These are phyloP conservation scores for Rhodotorula toruloides DNA, from an alignment of 768 basidiomycete species.

Conservation along the genomic window DNA sequence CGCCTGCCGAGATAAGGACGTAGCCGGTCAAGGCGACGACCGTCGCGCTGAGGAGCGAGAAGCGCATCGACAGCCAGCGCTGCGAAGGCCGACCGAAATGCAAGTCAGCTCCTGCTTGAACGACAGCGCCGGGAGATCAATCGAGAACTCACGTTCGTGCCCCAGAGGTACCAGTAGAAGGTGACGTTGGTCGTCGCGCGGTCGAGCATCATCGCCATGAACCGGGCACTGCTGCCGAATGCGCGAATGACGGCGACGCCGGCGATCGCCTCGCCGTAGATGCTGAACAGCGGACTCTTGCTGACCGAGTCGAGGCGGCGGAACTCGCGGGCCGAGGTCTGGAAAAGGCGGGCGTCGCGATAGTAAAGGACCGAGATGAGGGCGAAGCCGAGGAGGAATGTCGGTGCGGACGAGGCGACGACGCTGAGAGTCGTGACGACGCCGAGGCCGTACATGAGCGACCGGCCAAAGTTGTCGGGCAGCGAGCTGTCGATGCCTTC, in stretches of 20 bases:
- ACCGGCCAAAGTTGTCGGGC: slow-evolving; percentile 39
- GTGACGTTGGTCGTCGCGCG: slow-evolving; percentile 39
- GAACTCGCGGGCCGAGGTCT: slow-evolving; percentile 48
- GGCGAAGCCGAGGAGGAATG: slow-evolving; percentile 40
- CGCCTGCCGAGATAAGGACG: slow-evolving; percentile 37
- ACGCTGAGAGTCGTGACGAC: slow-evolving; percentile 39
- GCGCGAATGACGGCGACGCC: slow-evolving; percentile 45
- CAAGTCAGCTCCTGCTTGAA: too few relatives aligned
- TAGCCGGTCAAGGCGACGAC: slow-evolving; percentile 37
- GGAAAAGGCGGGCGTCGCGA: slow-evolving; percentile 43
- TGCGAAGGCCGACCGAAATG: slow-evolving; percentile 11
- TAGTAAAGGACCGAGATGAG: slow-evolving; percentile 31
- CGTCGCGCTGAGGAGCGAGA: slow-evolving; percentile 35
- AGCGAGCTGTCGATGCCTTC: slow-evolving; percentile 38
- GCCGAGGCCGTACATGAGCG: slow-evolving; percentile 38
- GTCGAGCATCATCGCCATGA: slow-evolving; percentile 38
- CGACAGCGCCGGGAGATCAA: neutral
- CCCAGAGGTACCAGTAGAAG: slow-evolving; percentile 41
- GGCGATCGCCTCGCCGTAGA: slow-evolving; percentile 44
- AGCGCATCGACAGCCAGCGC: slow-evolving; percentile 42
- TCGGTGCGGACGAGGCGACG: slow-evolving; percentile 36
- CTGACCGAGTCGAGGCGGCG: slow-evolving; percentile 47
- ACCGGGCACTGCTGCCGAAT: slow-evolving; percentile 39
- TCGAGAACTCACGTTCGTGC: slow-evolving; percentile 11
- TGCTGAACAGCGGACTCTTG: slow-evolving; percentile 45